Conservation (phyloP, 2,329 filamentous ascomycete species). For the Cercospora canescens region DNA sequence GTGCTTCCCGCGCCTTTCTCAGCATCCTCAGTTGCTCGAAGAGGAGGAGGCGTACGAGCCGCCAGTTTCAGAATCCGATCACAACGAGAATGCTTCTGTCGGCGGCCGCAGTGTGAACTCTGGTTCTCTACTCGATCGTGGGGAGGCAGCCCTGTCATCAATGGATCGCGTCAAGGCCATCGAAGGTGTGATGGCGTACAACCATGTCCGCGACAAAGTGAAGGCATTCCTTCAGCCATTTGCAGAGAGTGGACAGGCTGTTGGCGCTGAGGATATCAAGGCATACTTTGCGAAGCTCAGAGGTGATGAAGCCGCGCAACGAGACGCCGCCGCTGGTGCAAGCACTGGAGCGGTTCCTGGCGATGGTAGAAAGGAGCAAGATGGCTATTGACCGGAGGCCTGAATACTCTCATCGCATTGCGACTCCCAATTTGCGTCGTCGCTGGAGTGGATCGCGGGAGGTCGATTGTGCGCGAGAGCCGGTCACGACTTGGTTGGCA, state of each 20-base stretch:
- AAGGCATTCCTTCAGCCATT: constrained; percentile 93
- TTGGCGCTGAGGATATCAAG: constrained; percentile 95
- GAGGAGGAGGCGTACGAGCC: constrained; percentile 95
- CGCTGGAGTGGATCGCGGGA: not conserved
- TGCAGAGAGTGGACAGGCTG: constrained; percentile 83
- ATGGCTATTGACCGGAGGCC: constrained; percentile 36
- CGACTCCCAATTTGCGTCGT: not conserved
- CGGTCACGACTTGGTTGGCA: not conserved
- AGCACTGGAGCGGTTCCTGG: constrained; percentile 25
- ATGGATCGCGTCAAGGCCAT: constrained; percentile 92
- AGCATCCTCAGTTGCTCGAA: constrained; percentile 80
- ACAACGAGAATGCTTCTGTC: constrained; percentile 51
- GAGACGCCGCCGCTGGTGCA: constrained; percentile 34
- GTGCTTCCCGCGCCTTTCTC: constrained; percentile 74
- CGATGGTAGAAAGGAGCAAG: constrained; percentile 40
- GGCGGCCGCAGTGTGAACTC: constrained; percentile 61
- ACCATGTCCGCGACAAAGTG: constrained; percentile 92
- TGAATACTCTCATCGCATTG: not conserved
- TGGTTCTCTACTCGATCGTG: constrained; percentile 82
- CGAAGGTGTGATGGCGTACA: constrained; percentile 96
- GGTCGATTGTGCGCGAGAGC: not conserved
- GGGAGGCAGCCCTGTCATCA: constrained; percentile 87
- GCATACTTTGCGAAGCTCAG: constrained; percentile 91
- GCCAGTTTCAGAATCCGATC: constrained; percentile 65
- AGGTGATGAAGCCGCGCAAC: constrained; percentile 68